phyloP scores from a whole-genome alignment of 2,329 filamentous ascomycete species.

The Colletotrichum sp. region DNA sequence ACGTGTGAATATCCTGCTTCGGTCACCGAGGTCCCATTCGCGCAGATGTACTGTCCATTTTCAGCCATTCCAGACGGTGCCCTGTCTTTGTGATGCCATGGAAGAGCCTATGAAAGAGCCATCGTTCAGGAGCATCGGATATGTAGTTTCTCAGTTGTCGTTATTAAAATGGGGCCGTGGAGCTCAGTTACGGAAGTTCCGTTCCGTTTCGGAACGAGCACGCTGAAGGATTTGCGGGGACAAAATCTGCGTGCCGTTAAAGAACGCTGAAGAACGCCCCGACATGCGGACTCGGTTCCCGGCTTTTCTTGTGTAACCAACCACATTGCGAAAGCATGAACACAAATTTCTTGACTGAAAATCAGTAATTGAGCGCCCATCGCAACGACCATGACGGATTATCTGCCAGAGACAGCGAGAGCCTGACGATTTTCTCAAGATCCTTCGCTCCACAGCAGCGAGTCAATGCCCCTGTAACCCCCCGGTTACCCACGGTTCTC shows the following conservation, averaged over 20 bases:
- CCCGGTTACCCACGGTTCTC: background rate
- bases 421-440: background rate
- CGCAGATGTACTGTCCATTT: background rate
- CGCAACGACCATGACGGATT: background rate
- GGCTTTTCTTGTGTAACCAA: background rate
- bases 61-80: background rate
- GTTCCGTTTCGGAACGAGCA: background rate
- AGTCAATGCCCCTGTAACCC: conserved; percentile 3
- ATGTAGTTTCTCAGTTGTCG: background rate
- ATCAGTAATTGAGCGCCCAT: background rate
- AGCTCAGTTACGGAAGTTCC: background rate
- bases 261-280: background rate
- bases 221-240: background rate
- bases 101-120: background rate
- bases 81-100: background rate
- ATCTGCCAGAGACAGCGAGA: background rate
- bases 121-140: background rate
- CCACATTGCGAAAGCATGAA: background rate
- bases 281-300: background rate
- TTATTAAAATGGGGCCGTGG: background rate
- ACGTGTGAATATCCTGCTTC: background rate
- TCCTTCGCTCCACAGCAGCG: background rate
- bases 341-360: background rate
- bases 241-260: background rate
- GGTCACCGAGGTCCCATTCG: background rate